phyloP scores from a whole-genome alignment of 345 rosid species.

The Litchi chinensis region DNA sequence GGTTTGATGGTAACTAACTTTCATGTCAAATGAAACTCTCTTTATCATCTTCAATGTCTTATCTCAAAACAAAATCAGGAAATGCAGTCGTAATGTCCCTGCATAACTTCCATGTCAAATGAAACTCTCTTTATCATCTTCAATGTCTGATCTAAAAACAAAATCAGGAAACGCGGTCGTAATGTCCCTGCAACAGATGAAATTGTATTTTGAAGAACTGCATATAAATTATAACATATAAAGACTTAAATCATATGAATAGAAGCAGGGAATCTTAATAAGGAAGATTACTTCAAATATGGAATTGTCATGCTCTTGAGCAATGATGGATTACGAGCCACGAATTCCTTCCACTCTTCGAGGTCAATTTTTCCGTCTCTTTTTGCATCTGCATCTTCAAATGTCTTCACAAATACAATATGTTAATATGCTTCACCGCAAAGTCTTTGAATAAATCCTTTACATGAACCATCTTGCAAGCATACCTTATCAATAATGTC shows the following conservation, averaged over 20 bases:
- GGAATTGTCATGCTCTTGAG: constrained; percentile 55
- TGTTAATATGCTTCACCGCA: background rate
- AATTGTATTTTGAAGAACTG: background rate
- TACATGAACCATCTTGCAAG: background rate
- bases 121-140: constrained; percentile 25
- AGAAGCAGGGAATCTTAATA: background rate
- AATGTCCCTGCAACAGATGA: constrained; percentile 36
- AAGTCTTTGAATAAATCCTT: background rate
- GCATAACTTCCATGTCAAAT: constrained; percentile 7
- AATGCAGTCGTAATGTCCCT: constrained; percentile 43
- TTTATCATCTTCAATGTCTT: constrained; percentile 29
- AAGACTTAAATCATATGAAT: no score
- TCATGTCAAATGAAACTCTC: background rate
- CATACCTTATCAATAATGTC: constrained; percentile 44
- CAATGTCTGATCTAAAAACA: constrained; percentile 23
- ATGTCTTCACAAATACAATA: constrained; percentile 32
- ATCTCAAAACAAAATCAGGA: constrained; percentile 36
- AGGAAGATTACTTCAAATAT: constrained; percentile 38
- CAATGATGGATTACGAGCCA: constrained; percentile 33
- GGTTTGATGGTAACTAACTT: no score
- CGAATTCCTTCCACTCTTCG: constrained; percentile 44
- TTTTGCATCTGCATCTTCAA: constrained; percentile 44
- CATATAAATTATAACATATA: no score
- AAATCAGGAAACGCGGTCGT: constrained; percentile 44
- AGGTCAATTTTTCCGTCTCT: constrained; percentile 48